phyloP scores from a whole-genome alignment of 768 basidiomycete genomes.

The Leccinum subgranulosum region DNA sequence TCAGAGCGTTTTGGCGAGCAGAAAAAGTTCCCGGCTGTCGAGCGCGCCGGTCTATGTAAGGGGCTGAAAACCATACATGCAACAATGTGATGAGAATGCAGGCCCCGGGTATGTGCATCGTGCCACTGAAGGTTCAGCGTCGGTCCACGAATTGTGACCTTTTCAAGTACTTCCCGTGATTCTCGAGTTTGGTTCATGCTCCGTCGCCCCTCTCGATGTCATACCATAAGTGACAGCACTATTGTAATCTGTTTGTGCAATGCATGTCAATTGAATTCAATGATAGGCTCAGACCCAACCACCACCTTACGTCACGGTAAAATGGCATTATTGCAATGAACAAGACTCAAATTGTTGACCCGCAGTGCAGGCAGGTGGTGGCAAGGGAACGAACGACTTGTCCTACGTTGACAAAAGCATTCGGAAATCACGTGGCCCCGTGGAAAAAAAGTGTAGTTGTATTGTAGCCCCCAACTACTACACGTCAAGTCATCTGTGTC shows the following conservation, averaged over 20 bases:
- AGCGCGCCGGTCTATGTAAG: not conserved
- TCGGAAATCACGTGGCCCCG: not conserved
- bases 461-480: not conserved
- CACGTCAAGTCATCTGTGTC: not conserved
- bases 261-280: not conserved
- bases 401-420: no score
- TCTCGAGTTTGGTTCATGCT: not conserved
- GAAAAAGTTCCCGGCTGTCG: not conserved
- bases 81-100: not conserved
- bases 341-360: not conserved
- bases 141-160: not conserved
- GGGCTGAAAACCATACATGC: not conserved
- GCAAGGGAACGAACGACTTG: no score
- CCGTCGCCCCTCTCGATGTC: not conserved
- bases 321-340: conserved; percentile 10
- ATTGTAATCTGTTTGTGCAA: no score
- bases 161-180: no score
- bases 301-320: not conserved
- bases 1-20: not conserved
- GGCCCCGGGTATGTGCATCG: not conserved
- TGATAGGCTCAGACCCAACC: not conserved
- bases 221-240: not conserved
- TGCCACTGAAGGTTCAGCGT: not conserved
- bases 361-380: not conserved
- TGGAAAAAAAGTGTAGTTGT: conserved; percentile 6